Evolutionary conservation across 108 stramenopile genomes (phyloP).

Genomic region (Fragilariopsis cylindrus): DNA sequence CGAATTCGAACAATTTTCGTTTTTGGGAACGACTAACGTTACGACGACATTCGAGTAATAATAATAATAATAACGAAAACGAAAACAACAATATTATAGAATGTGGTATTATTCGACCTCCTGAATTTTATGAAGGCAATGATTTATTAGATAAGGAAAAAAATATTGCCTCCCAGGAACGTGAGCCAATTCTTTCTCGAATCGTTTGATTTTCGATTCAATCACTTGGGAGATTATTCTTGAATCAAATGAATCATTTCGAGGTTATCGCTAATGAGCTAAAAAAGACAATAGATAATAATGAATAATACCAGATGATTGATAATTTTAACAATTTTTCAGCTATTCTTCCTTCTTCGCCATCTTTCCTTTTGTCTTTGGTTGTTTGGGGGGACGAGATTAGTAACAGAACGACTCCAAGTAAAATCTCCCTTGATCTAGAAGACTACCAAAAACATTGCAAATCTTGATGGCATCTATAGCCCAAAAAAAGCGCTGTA

Average conservation of each 20-base stretch:
- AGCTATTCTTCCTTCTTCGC: background rate
- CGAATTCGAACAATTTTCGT: background rate
- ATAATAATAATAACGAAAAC: too few relatives aligned
- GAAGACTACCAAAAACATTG: slow-evolving; percentile 44
- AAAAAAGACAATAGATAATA: too few relatives aligned
- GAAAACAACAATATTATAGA: background rate
- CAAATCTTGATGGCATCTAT: slow-evolving; percentile 49
- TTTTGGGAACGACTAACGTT: background rate
- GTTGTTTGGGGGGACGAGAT: background rate
- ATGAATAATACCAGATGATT: too few relatives aligned
- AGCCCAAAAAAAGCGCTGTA: slow-evolving; percentile 43
- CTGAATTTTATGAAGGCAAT: background rate
- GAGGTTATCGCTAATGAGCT: too few relatives aligned
- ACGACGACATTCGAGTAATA: background rate
- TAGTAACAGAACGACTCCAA: slow-evolving; percentile 21
- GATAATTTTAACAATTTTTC: background rate
- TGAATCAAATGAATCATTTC: too few relatives aligned
- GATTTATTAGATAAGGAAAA: background rate
- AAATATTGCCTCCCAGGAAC: background rate
- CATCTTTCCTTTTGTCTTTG: background rate
- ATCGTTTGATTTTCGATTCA: background rate
- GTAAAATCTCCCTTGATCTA: slow-evolving; percentile 24
- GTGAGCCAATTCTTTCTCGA: background rate
- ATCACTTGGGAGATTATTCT: too few relatives aligned
- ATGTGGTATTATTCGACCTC: background rate